Base-by-base conservation (phyloP, 176 grass and related monocot species). In the Microstegium vimineum region DNA sequence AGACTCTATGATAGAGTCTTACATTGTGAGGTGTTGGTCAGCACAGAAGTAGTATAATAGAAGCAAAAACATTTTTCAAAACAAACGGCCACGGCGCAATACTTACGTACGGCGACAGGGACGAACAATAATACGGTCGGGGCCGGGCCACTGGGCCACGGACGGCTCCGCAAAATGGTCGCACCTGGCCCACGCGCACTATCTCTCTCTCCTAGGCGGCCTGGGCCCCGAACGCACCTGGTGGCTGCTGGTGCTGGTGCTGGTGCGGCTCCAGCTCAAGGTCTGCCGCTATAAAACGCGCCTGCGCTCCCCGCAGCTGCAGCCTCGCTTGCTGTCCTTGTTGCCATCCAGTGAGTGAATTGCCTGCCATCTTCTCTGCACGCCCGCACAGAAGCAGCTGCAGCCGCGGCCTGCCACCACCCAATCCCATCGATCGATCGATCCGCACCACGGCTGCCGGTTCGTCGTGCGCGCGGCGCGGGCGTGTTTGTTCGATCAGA, bases 201-300 rank as follows among this genome's bases (percentile, higher is more conserved):
- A 27, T 10, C 59, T 13, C 1, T 10, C 59, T 13, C 1, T 9
- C 37, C 45, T 62, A 18, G 1, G 20, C 35, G n/a, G n/a, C n/a
- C n/a, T 4, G 20, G 13, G 22, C 57, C 56, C 23, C 57, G 23
- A 61, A 25, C 59, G 10, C n/a, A 13, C 22, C 18, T 11, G n/a
- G 51, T 6, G 16, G 61, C 13, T 6, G 28, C 14, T 64, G 28
- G 37, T 9, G 14, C 25, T 72, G 69, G 23, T 8, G 28, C 14
- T 64, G 36, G 38, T 4, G 23, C 25, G 41, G 2, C 37, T 18
- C 45, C 6, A 51, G 59, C 54, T 49, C 17, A 5, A 63, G 31
- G 38, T n/a, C 27, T 5, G 16, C 86, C 80, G 27, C 66, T 88
- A 88, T 88, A 88, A 83, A 88, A 47, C 23, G 26, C 41, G 68